Percentiles rank a stretch among this genome's conserved stretches.
Conservation (phyloP, 352 stramenopile species). For the Peronospora farinosa region DNA sequence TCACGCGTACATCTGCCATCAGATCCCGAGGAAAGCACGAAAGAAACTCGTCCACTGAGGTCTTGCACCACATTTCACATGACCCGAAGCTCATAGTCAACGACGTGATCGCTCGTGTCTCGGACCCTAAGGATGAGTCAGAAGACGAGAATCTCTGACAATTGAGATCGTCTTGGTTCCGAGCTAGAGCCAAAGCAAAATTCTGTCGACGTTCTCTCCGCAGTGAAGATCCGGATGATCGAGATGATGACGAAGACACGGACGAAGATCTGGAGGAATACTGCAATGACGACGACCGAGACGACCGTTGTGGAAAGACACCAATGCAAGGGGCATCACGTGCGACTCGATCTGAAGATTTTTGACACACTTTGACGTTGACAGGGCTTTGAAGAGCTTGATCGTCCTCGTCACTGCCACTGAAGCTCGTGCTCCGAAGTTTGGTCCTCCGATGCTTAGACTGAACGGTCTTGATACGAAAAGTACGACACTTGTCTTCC, state of each 20-base stretch:
- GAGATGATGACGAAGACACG: constrained; percentile 18
- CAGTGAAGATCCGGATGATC: constrained; percentile 14
- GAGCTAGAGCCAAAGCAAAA: not conserved
- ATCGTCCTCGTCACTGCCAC: constrained; percentile 16
- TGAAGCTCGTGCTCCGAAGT: constrained; percentile 18
- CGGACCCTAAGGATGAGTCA: constrained; percentile 7
- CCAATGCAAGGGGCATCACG: constrained; percentile 18
- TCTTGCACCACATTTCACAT: constrained; percentile 26
- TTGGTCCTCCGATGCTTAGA: constrained; percentile 2
- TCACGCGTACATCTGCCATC: constrained; percentile 34
- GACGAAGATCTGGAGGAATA: constrained; percentile 23
- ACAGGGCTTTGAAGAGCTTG: not conserved
- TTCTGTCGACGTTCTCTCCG: constrained; percentile 8
- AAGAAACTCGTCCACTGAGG: constrained; percentile 34
- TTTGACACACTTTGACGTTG: constrained; percentile 26
- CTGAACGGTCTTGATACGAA: constrained; percentile 9
- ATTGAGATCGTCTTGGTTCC: constrained; percentile 8
- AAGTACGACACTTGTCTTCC: constrained; percentile 1
- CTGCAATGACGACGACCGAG: constrained; percentile 28
- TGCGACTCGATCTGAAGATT: constrained; percentile 32
- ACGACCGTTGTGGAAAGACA: constrained; percentile 31
- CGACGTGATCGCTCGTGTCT: not conserved
- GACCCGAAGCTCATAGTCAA: constrained; percentile 13
- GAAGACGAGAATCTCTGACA: constrained; percentile 6
- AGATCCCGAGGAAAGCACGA: constrained; percentile 35